Conservation (phyloP, 768 basidiomycete genomes). For the Tricholoma bakamatsutake region DNA sequence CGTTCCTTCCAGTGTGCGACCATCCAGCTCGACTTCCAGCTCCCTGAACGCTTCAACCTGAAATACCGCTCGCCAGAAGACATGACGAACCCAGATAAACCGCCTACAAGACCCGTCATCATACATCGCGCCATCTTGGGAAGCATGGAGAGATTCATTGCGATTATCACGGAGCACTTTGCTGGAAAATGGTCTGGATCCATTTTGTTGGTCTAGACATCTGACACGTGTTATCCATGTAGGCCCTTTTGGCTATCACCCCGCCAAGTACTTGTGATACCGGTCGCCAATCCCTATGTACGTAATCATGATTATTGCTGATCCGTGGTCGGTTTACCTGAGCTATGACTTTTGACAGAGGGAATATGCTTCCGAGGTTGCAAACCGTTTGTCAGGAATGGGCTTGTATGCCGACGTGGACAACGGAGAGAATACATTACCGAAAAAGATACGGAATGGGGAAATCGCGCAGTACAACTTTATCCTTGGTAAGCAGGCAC, state of each 20-base stretch:
- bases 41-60: slow-evolving; percentile 94
- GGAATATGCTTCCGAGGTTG: slow-evolving; percentile 84
- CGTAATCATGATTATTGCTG: slow-evolving; percentile 25
- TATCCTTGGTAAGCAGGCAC: slow-evolving; percentile 67
- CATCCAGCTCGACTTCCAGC: slow-evolving; percentile 98
- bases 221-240: slow-evolving; percentile 2
- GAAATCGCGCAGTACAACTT: slow-evolving; percentile 98
- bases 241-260: slow-evolving; percentile 99
- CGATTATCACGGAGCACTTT: slow-evolving; percentile 95
- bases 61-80: slow-evolving; percentile 82
- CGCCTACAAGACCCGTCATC: slow-evolving; percentile 82
- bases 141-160: slow-evolving; percentile 91
- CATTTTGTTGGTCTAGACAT: not conserved
- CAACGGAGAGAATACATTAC: slow-evolving; percentile 85
- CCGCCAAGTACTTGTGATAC: slow-evolving; percentile 92
- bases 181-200: slow-evolving; percentile 87
- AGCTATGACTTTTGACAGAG: slow-evolving; percentile 43
- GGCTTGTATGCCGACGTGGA: slow-evolving; percentile 92
- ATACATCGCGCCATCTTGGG: slow-evolving; percentile 97
- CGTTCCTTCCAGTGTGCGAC: slow-evolving; percentile 98
- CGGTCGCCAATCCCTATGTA: slow-evolving; percentile 86
- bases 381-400: slow-evolving; percentile 53
- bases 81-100: slow-evolving; percentile 46
- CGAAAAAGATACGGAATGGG: slow-evolving; percentile 96
- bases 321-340: slow-evolving; percentile 3